Percentiles rank a stretch among this genome's conserved stretches.
Evolutionary conservation across 2,329 filamentous ascomycete genomes (phyloP).

Genomic region (Penicillium concentricum): DNA sequence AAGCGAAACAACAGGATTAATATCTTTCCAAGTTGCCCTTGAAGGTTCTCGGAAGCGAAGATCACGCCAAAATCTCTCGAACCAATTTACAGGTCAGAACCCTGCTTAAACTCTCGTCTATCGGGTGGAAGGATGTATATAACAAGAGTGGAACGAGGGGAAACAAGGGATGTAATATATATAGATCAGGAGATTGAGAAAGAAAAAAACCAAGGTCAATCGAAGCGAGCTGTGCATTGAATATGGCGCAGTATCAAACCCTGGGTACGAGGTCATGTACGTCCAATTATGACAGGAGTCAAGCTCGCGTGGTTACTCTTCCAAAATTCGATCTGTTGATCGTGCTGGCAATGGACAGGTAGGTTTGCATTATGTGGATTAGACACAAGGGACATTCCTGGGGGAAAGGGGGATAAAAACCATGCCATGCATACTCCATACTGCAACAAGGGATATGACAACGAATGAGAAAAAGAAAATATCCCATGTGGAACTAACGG

Average conservation of each 20-base stretch:
- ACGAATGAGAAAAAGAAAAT: neutral
- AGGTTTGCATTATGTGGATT: constrained; percentile 9
- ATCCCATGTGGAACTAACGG: neutral
- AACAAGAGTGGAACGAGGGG: neutral
- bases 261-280: neutral
- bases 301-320: neutral
- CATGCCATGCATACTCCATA: constrained; percentile 10
- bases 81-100: constrained; percentile 18
- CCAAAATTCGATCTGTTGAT: neutral
- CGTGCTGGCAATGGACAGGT: neutral
- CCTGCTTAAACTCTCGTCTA: neutral
- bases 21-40: neutral
- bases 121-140: neutral
- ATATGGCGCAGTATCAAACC: neutral
- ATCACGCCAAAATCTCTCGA: constrained; percentile 3
- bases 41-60: neutral
- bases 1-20: neutral
- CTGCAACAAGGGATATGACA: constrained; percentile 15
- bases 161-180: constrained; percentile 18
- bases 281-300: neutral
- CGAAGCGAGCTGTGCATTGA: neutral
- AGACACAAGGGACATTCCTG: constrained; percentile 7
- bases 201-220: neutral
- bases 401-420: neutral
- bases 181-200: neutral